Percentiles rank a stretch among this genome's conserved stretches.
phyloP scores from a whole-genome alignment of 1,139 yeast species.

The Pichia sp. region DNA sequence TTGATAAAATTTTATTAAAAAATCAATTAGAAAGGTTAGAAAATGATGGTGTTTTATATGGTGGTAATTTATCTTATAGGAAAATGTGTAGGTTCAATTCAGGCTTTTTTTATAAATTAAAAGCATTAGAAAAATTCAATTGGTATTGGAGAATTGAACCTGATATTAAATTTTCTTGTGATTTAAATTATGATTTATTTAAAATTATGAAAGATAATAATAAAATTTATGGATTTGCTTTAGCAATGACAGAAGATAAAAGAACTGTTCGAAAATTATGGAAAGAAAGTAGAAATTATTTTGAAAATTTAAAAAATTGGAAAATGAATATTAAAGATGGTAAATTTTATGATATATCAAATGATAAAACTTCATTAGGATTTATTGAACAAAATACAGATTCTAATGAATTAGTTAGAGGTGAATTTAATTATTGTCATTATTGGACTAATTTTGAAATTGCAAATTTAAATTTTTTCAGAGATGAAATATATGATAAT shows the following conservation, averaged over 20 bases:
- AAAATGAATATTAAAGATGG: slow-evolving; percentile 5
- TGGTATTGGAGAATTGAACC: slow-evolving; percentile 82
- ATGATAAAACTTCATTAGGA: slow-evolving; percentile 39
- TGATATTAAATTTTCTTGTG: slow-evolving; percentile 54
- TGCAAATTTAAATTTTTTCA: slow-evolving; percentile 71
- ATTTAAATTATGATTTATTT: slow-evolving; percentile 61
- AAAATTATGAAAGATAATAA: slow-evolving; percentile 54
- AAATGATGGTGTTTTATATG: slow-evolving; percentile 46
- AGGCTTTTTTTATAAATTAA: slow-evolving; percentile 64
- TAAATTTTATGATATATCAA: slow-evolving; percentile 31
- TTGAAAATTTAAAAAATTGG: slow-evolving; percentile 33
- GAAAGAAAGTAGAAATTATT: slow-evolving; percentile 50
- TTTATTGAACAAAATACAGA: slow-evolving; percentile 48
- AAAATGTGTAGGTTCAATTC: slow-evolving; percentile 74
- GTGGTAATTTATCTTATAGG: slow-evolving; percentile 54
- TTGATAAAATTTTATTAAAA: slow-evolving; percentile 54
- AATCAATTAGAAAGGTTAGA: slow-evolving; percentile 42
- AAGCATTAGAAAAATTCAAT: slow-evolving; percentile 49
- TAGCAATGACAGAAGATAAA: slow-evolving; percentile 51
- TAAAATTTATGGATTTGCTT: slow-evolving; percentile 59
- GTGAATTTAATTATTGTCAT: slow-evolving; percentile 72
- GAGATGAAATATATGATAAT: slow-evolving; percentile 56
- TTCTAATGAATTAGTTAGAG: slow-evolving; percentile 32
- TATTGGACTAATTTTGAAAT: slow-evolving; percentile 93
- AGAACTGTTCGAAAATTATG: slow-evolving; percentile 58